These are phyloP conservation scores for Rubroboletus satanas DNA, from an alignment of 768 basidiomycete species.

Conservation along the genomic window DNA sequence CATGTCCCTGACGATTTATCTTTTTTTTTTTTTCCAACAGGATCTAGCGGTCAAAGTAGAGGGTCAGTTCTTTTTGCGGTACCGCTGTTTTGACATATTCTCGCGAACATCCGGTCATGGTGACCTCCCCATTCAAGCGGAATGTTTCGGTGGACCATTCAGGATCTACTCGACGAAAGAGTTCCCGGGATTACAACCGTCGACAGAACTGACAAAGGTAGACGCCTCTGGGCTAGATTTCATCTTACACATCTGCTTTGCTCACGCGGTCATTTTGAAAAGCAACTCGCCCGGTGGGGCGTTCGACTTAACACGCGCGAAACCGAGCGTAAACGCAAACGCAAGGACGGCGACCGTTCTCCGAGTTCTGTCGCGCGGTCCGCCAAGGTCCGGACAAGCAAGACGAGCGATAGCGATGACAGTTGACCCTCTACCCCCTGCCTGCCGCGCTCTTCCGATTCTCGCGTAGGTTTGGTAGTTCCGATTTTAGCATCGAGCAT, in stretches of 20 bases:
- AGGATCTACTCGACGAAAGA: slow-evolving; percentile 70
- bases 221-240: background rate
- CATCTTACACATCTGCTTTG: background rate
- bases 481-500: background rate
- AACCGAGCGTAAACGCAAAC: slow-evolving; percentile 35
- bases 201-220: slow-evolving; percentile 66
- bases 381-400: slow-evolving; percentile 2
- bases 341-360: slow-evolving; percentile 20
- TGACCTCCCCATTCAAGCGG: slow-evolving; percentile 50
- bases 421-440: slow-evolving; percentile 6
- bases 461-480: background rate
- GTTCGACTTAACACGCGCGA: slow-evolving; percentile 37
- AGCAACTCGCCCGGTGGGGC: slow-evolving; percentile 35
- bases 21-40: slow-evolving; percentile 30
- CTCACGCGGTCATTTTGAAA: slow-evolving; percentile 1
- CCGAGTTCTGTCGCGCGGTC: slow-evolving; percentile 4
- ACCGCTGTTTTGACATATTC: slow-evolving; percentile 65
- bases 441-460: background rate
- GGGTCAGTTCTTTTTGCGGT: slow-evolving; percentile 67
- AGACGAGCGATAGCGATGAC: slow-evolving; percentile 26
- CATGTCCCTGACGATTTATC: slow-evolving; percentile 1
- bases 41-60: slow-evolving; percentile 66
- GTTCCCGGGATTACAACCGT: slow-evolving; percentile 66
- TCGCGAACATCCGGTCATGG: slow-evolving; percentile 29
- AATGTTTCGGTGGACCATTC: slow-evolving; percentile 64